phyloP scores from a whole-genome alignment of 371 early-diverging fungal genomes.

The Saksenaea vasiformis region DNA sequence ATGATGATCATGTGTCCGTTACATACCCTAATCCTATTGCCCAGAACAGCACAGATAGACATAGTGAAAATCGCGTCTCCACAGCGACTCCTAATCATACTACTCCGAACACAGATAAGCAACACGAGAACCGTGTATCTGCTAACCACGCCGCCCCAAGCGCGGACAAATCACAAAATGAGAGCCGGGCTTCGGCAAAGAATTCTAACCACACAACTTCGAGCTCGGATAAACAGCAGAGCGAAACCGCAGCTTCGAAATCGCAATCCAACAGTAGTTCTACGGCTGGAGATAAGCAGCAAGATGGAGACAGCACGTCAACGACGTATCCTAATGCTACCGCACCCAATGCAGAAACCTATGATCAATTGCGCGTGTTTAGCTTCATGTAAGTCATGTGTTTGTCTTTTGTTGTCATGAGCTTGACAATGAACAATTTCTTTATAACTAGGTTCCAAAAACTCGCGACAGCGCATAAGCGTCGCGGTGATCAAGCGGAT shows the following conservation, averaged over 20 bases:
- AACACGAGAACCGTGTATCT: neutral
- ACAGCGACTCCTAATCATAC: neutral
- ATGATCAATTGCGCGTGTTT: conserved; percentile 31
- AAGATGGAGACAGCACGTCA: neutral
- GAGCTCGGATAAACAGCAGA: neutral
- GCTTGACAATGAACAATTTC: neutral
- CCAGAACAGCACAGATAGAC: neutral
- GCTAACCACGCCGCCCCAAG: neutral
- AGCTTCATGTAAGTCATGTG: conserved; percentile 25
- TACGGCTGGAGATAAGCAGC: neutral
- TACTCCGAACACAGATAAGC: neutral
- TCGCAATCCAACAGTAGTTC: neutral
- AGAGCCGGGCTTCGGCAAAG: neutral
- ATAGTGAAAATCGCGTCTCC: neutral
- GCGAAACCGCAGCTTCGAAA: neutral
- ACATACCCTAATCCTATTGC: neutral
- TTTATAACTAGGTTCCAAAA: conserved; percentile 29
- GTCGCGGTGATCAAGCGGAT: conserved; percentile 29
- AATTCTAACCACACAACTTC: neutral
- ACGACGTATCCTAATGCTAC: conserved; percentile 18
- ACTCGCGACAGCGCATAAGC: conserved; percentile 37
- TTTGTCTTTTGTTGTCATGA: neutral
- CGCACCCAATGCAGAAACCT: conserved; percentile 34
- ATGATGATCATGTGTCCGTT: neutral
- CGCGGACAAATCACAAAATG: neutral